Conservation (phyloP, 305 asterid species). For the Fraxinus velutina region DNA sequence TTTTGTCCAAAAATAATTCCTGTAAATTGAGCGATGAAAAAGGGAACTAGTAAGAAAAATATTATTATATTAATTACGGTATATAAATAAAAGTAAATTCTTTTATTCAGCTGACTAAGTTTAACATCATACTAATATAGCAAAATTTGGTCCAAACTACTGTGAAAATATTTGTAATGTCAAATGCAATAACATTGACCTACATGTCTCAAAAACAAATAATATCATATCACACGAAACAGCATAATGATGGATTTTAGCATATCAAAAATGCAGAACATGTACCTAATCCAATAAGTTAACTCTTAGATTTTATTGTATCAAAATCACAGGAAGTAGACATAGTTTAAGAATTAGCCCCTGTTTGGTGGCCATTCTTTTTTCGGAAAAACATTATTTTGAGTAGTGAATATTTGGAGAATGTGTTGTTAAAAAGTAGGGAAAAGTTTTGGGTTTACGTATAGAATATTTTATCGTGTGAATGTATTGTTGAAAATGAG, state of each 20-base stretch:
- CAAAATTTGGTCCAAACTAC: not conserved
- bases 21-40: constrained; percentile 35
- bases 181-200: not conserved
- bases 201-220: not conserved
- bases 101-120: not conserved
- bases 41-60: not conserved
- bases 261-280: not conserved
- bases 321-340: not conserved
- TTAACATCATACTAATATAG: not conserved
- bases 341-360: not conserved
- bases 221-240: not conserved
- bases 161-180: not conserved
- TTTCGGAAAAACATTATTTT: not conserved
- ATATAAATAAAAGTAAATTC: not conserved
- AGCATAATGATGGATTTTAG: not conserved
- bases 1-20: constrained; percentile 64
- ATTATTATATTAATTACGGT: not conserved
- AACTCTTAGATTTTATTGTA: not conserved
- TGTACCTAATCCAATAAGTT: not conserved
- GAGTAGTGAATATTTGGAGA: not conserved
- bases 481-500: not conserved
- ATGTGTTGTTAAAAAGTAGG: no score
- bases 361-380: not conserved
- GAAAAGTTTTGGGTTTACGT: not conserved
- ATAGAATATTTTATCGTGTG: no score